Evolutionary conservation across 257 asterid genomes (phyloP).

Genomic region (Capsicum rhomboideum): DNA sequence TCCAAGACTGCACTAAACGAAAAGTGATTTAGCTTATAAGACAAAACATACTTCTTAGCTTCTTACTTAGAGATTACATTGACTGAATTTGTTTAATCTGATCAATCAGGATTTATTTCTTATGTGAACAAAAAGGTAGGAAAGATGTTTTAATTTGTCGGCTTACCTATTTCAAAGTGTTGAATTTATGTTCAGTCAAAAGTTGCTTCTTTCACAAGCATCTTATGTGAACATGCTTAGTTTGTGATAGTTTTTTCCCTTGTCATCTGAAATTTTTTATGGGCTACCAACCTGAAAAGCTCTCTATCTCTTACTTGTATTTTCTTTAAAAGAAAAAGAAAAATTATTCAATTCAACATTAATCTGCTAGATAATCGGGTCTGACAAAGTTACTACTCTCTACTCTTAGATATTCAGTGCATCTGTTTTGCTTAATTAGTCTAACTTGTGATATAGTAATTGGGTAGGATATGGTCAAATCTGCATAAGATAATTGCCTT

Average conservation of each 20-base stretch:
- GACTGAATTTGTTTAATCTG: background rate
- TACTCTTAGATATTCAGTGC: background rate
- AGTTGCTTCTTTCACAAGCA: background rate
- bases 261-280: background rate
- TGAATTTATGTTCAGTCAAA: background rate
- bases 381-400: background rate
- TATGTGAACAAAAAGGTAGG: background rate
- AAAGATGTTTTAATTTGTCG: background rate
- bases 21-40: background rate
- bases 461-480: background rate
- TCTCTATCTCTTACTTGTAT: background rate
- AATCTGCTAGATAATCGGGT: background rate
- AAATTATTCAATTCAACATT: background rate
- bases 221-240: background rate
- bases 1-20: too few relatives aligned
- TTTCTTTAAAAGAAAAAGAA: background rate
- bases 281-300: background rate
- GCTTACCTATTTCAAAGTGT: background rate
- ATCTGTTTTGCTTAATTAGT: background rate
- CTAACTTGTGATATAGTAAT: background rate
- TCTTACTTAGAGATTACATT: background rate
- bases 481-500: background rate
- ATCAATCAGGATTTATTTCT: background rate
- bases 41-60: background rate
- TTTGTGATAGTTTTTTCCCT: background rate